Percentiles rank a stretch among this genome's conserved stretches.
These are phyloP conservation scores for Podaxis sp. DNA, from an alignment of 768 basidiomycete genomes.

Conservation along the genomic window DNA sequence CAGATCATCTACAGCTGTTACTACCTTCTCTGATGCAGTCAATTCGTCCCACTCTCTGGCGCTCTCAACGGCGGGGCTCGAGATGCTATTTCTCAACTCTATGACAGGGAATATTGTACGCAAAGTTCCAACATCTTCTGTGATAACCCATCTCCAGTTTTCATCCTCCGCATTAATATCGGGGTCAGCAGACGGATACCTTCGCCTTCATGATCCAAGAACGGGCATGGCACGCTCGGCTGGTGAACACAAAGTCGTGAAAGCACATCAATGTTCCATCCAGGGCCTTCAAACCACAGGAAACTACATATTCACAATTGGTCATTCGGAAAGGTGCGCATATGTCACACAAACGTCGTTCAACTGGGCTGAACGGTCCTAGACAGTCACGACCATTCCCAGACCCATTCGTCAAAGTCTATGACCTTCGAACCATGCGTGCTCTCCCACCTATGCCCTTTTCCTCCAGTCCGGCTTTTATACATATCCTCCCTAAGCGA, in stretches of 20 bases:
- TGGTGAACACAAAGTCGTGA: conserved; percentile 52
- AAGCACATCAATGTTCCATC: conserved; percentile 81
- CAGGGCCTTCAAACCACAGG: conserved; percentile 80
- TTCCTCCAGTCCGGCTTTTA: conserved; percentile 83
- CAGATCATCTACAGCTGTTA: conserved; percentile 33
- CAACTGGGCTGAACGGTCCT: background rate
- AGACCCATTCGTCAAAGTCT: conserved; percentile 91
- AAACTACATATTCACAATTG: conserved; percentile 83
- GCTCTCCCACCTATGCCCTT: conserved; percentile 86
- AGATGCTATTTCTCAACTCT: conserved; percentile 72
- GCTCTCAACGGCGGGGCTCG: conserved; percentile 55
- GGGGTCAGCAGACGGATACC: conserved; percentile 70
- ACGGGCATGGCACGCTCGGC: conserved; percentile 51
- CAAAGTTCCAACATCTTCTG: conserved; percentile 53
- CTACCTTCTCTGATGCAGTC: conserved; percentile 47
- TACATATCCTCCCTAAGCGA: conserved; percentile 76
- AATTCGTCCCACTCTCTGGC: conserved; percentile 58
- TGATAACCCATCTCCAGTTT: conserved; percentile 64
- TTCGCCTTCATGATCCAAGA: conserved; percentile 73
- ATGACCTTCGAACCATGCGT: conserved; percentile 82
- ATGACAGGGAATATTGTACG: conserved; percentile 66
- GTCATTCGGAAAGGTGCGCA: conserved; percentile 76
- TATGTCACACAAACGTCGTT: background rate
- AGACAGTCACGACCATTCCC: conserved; percentile 88
- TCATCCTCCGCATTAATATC: conserved; percentile 65